phyloP scores from a whole-genome alignment of 2,329 filamentous ascomycete species.

The Gremmenia infestans region DNA sequence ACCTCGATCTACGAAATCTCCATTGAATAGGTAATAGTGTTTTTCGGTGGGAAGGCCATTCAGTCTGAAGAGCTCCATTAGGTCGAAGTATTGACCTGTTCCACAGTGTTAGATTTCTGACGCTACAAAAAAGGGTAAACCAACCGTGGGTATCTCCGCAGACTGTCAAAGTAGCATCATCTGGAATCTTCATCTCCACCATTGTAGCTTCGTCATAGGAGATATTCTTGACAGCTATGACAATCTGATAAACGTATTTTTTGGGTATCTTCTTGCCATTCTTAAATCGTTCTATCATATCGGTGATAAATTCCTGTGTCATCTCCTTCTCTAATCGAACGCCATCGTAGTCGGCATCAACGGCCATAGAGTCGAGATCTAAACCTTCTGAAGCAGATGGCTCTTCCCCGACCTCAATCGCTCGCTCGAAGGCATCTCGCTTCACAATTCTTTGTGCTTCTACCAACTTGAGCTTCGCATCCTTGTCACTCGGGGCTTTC shows the following conservation, averaged over 20 bases:
- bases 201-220: constrained; percentile 92
- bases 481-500: constrained; percentile 82
- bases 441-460: constrained; percentile 96
- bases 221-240: constrained; percentile 83
- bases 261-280: constrained; percentile 88
- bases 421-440: constrained; percentile 85
- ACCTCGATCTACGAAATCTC: constrained; percentile 95
- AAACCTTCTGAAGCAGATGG: constrained; percentile 88
- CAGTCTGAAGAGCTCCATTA: constrained; percentile 90
- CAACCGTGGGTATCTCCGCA: constrained; percentile 95
- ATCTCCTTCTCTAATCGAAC: constrained; percentile 72
- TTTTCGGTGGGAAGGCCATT: constrained; percentile 81
- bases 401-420: constrained; percentile 89
- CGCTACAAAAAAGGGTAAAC: constrained; percentile 22
- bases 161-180: constrained; percentile 78
- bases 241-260: constrained; percentile 97
- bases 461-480: constrained; percentile 82
- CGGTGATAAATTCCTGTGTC: constrained; percentile 94
- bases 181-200: constrained; percentile 82
- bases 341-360: constrained; percentile 84
- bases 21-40: constrained; percentile 96
- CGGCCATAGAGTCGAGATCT: constrained; percentile 76
- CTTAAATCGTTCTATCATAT: constrained; percentile 97
- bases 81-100: constrained; percentile 92
- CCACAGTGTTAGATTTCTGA: constrained; percentile 7